Base-by-base conservation (phyloP, 2,329 filamentous ascomycete genomes). In the Aspergillus eucalypticola region DNA sequence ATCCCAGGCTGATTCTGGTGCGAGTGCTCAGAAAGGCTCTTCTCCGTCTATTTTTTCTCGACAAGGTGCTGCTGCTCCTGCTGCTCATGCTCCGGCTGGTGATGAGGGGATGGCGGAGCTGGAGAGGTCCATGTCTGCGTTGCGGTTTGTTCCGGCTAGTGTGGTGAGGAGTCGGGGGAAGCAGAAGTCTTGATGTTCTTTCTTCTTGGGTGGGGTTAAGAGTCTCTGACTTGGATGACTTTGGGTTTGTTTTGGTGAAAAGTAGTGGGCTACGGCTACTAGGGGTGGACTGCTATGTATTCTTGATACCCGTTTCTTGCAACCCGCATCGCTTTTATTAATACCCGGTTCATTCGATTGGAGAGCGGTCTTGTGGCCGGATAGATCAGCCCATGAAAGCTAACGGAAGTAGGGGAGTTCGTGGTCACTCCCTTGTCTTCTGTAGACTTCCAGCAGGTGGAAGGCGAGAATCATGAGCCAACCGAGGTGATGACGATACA, bases 131-230 rank as follows among this genome's bases (percentile, higher is more conserved):
- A 76, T 81, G 77, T 78, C 78, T 41, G 76, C 78, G 3, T 64
- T 81, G 42, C 73, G 69, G 21, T 81, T 81, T 67, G 75, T 81
- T 52, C 79, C 79, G 17, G 63, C 69, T 3, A 80, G 78, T 61
- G 77, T 81, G 29, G 67, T 67, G 41, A 55, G 53, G 17, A 71
- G 66, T 54, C 73, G 70, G 23, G 61, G 64, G 8, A 64, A 56
- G 32, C 11, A 35, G 21, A 61, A 59, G 25, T 10, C 59, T 21
- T 70, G 41, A 66, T 27, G 7, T 17, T 38, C 27, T 35, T 8
- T 10, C 8, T 4, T 23, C 5, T 27, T 32, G 42, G 32, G 32
- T 5, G 32, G 17, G 32, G 48, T 29, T 17, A 0, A 11, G 27
- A n/a, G 25, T 29, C 0, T 29, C 8, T 11, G 27, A 11, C 0